These are phyloP conservation scores for Avicennia marina DNA, from an alignment of 257 asterid genomes.

Conservation along the genomic window DNA sequence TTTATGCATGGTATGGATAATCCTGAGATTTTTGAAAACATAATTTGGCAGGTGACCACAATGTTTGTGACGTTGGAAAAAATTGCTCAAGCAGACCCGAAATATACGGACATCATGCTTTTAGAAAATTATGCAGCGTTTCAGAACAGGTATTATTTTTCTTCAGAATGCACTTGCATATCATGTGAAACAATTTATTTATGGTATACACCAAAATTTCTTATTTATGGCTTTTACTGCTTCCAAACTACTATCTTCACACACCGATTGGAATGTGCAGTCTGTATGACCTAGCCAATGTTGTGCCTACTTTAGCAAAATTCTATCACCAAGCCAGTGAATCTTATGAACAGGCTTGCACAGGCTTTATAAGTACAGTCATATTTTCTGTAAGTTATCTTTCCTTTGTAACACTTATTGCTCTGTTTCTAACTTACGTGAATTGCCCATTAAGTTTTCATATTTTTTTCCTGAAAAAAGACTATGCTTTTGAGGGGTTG, in stretches of 20 bases:
- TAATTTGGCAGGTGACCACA: conserved; percentile 77
- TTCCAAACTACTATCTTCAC: conserved; percentile 19
- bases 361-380: no score
- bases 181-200: background rate
- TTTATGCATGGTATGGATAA: background rate
- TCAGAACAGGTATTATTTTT: conserved; percentile 82
- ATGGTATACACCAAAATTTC: background rate
- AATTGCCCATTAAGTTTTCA: no score
- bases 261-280: conserved; percentile 51
- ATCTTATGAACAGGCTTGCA: no score
- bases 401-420: no score
- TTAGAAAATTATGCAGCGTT: conserved; percentile 97
- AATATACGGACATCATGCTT: conserved; percentile 81
- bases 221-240: conserved; percentile 4
- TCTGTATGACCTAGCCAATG: conserved; percentile 93
- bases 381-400: no score
- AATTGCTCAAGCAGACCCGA: conserved; percentile 92
- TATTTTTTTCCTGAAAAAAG: no score
- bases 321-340: conserved; percentile 99
- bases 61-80: conserved; percentile 95
- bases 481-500: no score
- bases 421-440: no score
- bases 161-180: no score
- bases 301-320: conserved; percentile 89
- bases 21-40: conserved; percentile 23